These are phyloP conservation scores for Serpula lacrymans DNA, from an alignment of 768 basidiomycete species.

Conservation along the genomic window DNA sequence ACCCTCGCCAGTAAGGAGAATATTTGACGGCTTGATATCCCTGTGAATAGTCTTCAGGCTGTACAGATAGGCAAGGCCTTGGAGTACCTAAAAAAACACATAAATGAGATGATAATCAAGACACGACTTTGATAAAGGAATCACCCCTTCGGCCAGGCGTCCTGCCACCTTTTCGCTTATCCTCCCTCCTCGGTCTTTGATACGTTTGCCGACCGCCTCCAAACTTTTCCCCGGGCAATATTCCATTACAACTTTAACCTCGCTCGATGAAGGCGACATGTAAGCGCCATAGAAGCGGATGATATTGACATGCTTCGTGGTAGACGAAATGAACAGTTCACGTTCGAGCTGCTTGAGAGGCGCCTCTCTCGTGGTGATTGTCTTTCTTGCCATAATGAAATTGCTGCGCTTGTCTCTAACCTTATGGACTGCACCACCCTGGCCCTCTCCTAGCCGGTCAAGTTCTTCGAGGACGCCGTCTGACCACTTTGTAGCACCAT, in stretches of 20 bases:
- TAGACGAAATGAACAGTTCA: conserved; percentile 87
- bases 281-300: conserved; percentile 91
- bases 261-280: conserved; percentile 80
- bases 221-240: conserved; percentile 83
- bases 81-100: conserved; percentile 55
- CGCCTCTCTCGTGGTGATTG: conserved; percentile 86
- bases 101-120: conserved; percentile 7
- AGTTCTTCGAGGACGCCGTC: conserved; percentile 77
- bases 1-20: conserved; percentile 86
- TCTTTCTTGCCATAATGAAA: conserved; percentile 89
- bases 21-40: conserved; percentile 93
- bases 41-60: conserved; percentile 90
- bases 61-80: conserved; percentile 93
- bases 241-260: conserved; percentile 97
- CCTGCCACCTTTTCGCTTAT: conserved; percentile 89
- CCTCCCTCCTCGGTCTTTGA: conserved; percentile 72
- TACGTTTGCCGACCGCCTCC: conserved; percentile 83
- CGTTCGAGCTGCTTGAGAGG: conserved; percentile 90
- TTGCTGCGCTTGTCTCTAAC: conserved; percentile 81
- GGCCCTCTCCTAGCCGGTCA: conserved; percentile 84
- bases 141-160: conserved; percentile 88
- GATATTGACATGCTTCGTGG: conserved; percentile 83
- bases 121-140: conserved; percentile 22
- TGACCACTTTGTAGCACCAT: conserved; percentile 42
- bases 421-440: conserved; percentile 94